A percentile compares a stretch with the other conserved stretches of the same genome.
Evolutionary conservation across 768 basidiomycete genomes (phyloP).

Genomic region (Pisolithus microcarpus): DNA sequence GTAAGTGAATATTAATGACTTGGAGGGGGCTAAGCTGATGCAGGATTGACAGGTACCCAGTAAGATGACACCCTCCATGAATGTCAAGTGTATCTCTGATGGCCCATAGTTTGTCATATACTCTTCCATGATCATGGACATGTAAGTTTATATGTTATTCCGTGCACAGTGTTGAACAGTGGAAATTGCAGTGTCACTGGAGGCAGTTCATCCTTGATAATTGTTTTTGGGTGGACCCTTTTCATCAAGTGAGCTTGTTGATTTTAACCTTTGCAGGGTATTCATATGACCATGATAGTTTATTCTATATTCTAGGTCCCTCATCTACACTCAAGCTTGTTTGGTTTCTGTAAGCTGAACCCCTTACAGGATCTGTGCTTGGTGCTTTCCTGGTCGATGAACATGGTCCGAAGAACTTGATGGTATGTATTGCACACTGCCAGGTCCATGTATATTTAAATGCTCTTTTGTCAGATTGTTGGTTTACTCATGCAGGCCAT

Average conservation of each 20-base stretch:
- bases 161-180: neutral
- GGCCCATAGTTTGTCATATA: slow-evolving; percentile 64
- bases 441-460: neutral
- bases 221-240: slow-evolving; percentile 78
- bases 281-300: slow-evolving; percentile 65
- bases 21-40: neutral
- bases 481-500: slow-evolving; percentile 64
- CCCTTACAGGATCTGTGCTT: slow-evolving; percentile 42
- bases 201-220: slow-evolving; percentile 38
- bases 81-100: neutral
- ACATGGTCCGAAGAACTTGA: slow-evolving; percentile 67
- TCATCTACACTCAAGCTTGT: neutral
- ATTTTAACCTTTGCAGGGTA: slow-evolving; percentile 41
- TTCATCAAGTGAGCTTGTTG: slow-evolving; percentile 63
- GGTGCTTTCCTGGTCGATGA: slow-evolving; percentile 74
- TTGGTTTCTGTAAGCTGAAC: slow-evolving; percentile 5
- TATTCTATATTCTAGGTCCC: slow-evolving; percentile 56
- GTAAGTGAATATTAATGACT: slow-evolving; percentile 30
- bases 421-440: slow-evolving; percentile 38
- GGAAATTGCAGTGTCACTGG: slow-evolving; percentile 48
- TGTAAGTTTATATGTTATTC: slow-evolving; percentile 29
- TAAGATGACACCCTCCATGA: slow-evolving; percentile 29
- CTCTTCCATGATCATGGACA: slow-evolving; percentile 66
- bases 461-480: slow-evolving; percentile 38
- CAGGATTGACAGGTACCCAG: slow-evolving; percentile 46